These are phyloP conservation scores for Fusarium globosum DNA, from an alignment of 2,329 filamentous ascomycete species.

Conservation along the genomic window DNA sequence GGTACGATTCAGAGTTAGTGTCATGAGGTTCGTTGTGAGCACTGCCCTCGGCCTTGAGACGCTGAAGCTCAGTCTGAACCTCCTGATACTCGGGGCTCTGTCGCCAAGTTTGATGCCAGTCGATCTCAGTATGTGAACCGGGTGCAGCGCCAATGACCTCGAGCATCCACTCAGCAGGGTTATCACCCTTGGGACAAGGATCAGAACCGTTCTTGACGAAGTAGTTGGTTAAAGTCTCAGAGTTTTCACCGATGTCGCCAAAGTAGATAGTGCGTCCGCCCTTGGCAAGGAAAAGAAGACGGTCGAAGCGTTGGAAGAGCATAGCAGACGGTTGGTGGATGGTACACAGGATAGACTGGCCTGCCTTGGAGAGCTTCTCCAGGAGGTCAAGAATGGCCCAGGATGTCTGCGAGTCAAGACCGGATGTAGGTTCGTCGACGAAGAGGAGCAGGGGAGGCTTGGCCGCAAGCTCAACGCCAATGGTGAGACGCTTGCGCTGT, in stretches of 20 bases:
- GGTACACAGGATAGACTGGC: conserved; percentile 63
- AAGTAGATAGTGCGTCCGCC: conserved; percentile 44
- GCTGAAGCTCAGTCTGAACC: conserved; percentile 64
- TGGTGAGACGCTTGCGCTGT: conserved; percentile 63
- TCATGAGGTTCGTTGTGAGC: conserved; percentile 44
- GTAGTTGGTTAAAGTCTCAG: conserved; percentile 35
- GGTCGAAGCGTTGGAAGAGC: conserved; percentile 61
- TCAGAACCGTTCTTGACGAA: conserved; percentile 38
- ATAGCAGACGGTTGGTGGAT: conserved; percentile 61
- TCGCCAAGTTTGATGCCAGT: conserved; percentile 43
- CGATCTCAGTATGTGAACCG: conserved; percentile 36
- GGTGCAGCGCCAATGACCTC: conserved; percentile 42
- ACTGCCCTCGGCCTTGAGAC: conserved; percentile 63
- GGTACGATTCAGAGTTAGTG: conserved; percentile 59
- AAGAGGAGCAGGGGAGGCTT: conserved; percentile 62
- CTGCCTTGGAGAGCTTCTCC: conserved; percentile 67
- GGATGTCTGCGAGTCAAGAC: conserved; percentile 70
- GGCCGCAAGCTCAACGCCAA: conserved; percentile 60
- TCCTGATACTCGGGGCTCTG: conserved; percentile 60
- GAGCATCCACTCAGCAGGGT: conserved; percentile 46
- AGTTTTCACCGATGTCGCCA: conserved; percentile 43
- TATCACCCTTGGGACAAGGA: conserved; percentile 35
- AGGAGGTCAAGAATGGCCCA: conserved; percentile 79
- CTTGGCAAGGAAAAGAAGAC: conserved; percentile 60
- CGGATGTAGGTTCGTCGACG: conserved; percentile 65